Evolutionary conservation across 805 yeast species (phyloP), one percentile per base, ranked within the genome.

Genomic region (Isabelozyma rhagii): DNA sequence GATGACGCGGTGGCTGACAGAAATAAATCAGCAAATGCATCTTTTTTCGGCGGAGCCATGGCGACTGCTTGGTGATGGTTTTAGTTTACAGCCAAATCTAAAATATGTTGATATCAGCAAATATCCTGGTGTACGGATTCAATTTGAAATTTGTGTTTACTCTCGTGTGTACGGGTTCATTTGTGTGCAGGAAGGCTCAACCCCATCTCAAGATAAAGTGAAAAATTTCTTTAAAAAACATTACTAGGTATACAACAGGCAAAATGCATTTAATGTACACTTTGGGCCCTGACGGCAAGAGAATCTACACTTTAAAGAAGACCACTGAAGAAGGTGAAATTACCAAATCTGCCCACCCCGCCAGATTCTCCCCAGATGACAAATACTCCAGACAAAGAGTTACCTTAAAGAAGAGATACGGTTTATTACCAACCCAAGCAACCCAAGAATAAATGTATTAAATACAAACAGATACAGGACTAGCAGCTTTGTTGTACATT

Each of bases 261-360:
- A 72, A 58, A 54, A 94, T 94, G 99, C 99, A 94, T 87, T 87
- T 94, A 73, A 94, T 94, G 99, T 94, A 88, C 91, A 92, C 97
- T 53, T 72, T 87, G 66, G 96, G 92, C 64, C 83, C 84, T 54
- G 97, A 92, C 61, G 99, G 99, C 62, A 93, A 93, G 81, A 87
- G 99, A 74, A 72, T 88, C 63, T 94, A 94, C 82, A 94, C 99
- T 48, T 79, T 94, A 59, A 78, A 89, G 71, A 94, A 94, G 78
- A 57, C 67, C 61, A 85, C 96, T 49, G 91, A 79, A 53, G 73
- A 78, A 7, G 98, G 99, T 54, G 97, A 91, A 71, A 91, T 93
- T 78, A 96, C 99, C 67, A 90, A 91, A 78, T 88, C 97, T 59
- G 99, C 99, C 41, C 99, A 94, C 73, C 99, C 99, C 55, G 99